phyloP scores from a whole-genome alignment of 1,284 basidiomycete genomes.

The Irpex sp. region DNA sequence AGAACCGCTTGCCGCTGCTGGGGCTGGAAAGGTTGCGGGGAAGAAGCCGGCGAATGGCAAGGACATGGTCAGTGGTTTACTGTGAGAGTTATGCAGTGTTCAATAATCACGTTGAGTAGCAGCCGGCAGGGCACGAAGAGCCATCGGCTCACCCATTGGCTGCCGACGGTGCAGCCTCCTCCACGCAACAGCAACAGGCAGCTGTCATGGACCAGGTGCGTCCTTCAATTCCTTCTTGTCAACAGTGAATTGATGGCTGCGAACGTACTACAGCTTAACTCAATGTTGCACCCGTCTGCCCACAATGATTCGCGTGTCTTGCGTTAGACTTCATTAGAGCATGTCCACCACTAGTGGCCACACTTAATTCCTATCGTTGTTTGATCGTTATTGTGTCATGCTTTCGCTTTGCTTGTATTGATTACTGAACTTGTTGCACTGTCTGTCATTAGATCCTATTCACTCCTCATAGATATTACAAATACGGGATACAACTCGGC shows the following conservation, averaged over 20 bases:
- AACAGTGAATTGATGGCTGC: not conserved
- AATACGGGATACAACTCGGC: not conserved
- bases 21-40: slow-evolving; percentile 24
- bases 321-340: not conserved
- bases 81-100: not conserved
- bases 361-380: not conserved
- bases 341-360: not conserved
- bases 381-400: not conserved
- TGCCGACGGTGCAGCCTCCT: not conserved
- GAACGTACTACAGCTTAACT: not conserved
- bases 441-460: not conserved
- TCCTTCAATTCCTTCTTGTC: not conserved
- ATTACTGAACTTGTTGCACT: not conserved
- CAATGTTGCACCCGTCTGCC: slow-evolving; percentile 1
- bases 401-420: slow-evolving; percentile 1
- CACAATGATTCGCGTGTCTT: not conserved
- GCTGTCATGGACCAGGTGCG: not conserved
- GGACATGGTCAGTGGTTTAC: slow-evolving; percentile 1
- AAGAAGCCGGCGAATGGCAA: slow-evolving; percentile 24
- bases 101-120: not conserved
- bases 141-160: not conserved
- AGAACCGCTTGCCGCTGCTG: slow-evolving; percentile 35
- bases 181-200: not conserved
- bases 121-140: not conserved
- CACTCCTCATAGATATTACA: not conserved